These are phyloP conservation scores for Nicotiana paniculata DNA, from an alignment of 257 asterid species.

Conservation along the genomic window DNA sequence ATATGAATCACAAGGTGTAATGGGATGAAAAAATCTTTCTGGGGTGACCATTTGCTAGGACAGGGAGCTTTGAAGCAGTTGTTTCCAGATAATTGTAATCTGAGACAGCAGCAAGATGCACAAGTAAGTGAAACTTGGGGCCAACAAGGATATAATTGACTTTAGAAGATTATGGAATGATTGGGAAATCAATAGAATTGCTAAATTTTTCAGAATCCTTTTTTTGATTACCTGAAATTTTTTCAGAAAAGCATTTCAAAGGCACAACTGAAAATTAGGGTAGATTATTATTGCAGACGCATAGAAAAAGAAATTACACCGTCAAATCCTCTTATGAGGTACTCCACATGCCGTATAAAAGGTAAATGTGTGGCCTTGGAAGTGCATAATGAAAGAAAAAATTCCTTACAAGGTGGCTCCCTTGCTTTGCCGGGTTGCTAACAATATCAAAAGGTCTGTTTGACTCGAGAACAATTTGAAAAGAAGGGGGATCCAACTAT, in stretches of 20 bases:
- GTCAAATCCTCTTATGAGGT: neutral
- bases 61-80: neutral
- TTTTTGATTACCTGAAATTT: too few species aligned
- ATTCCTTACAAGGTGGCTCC: neutral
- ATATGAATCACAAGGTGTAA: neutral
- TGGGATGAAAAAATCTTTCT: neutral
- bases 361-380: neutral
- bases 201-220: neutral
- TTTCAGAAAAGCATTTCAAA: neutral
- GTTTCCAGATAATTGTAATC: neutral
- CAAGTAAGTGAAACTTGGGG: neutral
- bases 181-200: neutral
- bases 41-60: neutral
- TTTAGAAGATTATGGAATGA: neutral
- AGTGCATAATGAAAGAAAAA: neutral
- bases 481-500: neutral
- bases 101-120: neutral
- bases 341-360: neutral
- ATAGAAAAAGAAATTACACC: neutral
- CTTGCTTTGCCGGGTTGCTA: neutral
- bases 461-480: neutral
- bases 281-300: neutral
- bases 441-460: neutral
- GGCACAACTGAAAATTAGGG: neutral
- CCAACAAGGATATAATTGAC: neutral